phyloP scores from a whole-genome alignment of 73 alveolate species.

The Paramecium sexaurelia region DNA sequence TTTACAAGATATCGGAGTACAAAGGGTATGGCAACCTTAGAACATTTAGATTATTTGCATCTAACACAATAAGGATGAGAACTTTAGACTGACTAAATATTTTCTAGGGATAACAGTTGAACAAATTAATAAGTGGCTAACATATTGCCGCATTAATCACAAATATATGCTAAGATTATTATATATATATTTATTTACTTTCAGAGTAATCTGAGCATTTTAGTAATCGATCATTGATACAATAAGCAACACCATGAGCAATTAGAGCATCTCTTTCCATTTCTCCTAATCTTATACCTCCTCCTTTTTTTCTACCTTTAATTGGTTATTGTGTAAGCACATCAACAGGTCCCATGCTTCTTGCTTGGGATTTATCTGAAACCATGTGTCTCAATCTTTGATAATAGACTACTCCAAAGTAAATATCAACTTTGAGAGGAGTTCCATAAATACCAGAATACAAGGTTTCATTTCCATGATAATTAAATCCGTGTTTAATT shows the following conservation, averaged over 20 bases:
- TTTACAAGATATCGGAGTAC: slow-evolving; percentile 95
- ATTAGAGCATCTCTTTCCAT: slow-evolving; percentile 99
- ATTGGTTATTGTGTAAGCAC: slow-evolving; percentile 97
- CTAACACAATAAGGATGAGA: slow-evolving; percentile 87
- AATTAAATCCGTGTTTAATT: slow-evolving; percentile 92
- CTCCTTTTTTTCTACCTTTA: slow-evolving; percentile 98
- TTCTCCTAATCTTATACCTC: slow-evolving; percentile 99
- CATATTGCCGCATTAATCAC: slow-evolving; percentile 93
- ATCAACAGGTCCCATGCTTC: slow-evolving; percentile 98
- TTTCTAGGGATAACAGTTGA: slow-evolving; percentile 40
- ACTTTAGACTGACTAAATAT: slow-evolving; percentile 67
- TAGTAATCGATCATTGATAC: slow-evolving; percentile 97
- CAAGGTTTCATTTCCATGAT: slow-evolving; percentile 98
- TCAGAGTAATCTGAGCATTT: slow-evolving; percentile 97
- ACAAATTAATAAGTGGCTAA: slow-evolving; percentile 66
- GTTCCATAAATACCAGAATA: slow-evolving; percentile 98
- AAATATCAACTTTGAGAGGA: slow-evolving; percentile 97
- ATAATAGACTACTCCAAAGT: slow-evolving; percentile 98
- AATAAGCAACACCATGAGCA: slow-evolving; percentile 98
- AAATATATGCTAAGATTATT: slow-evolving; percentile 71
- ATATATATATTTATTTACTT: slow-evolving; percentile 68
- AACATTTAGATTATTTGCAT: slow-evolving; percentile 86
- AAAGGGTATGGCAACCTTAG: slow-evolving; percentile 95
- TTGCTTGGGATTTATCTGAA: slow-evolving; percentile 95
- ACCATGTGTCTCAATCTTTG: slow-evolving; percentile 99